Percentiles rank a stretch among this genome's conserved stretches.
phyloP scores from a whole-genome alignment of 2,329 filamentous ascomycete genomes.

The Bipolaris cookei region DNA sequence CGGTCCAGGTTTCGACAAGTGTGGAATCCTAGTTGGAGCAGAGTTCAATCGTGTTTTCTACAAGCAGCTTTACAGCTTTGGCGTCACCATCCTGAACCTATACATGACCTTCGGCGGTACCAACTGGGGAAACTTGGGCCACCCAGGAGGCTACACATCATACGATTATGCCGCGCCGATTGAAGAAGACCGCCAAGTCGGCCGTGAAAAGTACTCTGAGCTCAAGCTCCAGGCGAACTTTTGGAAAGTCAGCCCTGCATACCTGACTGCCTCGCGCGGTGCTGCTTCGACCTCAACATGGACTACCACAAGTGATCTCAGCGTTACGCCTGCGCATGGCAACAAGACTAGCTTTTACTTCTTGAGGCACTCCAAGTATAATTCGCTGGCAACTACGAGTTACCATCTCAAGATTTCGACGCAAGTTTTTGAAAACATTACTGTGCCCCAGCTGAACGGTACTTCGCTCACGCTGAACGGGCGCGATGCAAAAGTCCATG shows the following conservation, averaged over 20 bases:
- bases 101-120: slow-evolving; percentile 84
- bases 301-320: slow-evolving; percentile 56
- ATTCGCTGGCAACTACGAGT: slow-evolving; percentile 60
- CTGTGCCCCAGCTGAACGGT: slow-evolving; percentile 65
- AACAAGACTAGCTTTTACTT: slow-evolving; percentile 69
- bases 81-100: slow-evolving; percentile 71
- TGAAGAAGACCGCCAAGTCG: slow-evolving; percentile 70
- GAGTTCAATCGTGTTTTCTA: slow-evolving; percentile 81
- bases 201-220: slow-evolving; percentile 79
- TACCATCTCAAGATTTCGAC: slow-evolving; percentile 71
- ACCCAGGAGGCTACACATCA: slow-evolving; percentile 64
- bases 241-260: slow-evolving; percentile 72
- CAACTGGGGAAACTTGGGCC: slow-evolving; percentile 75
- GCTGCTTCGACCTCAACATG: slow-evolving; percentile 38
- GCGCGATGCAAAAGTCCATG: slow-evolving; percentile 70
- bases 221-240: slow-evolving; percentile 79
- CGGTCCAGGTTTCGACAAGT: slow-evolving; percentile 71
- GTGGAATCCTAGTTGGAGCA: slow-evolving; percentile 69
- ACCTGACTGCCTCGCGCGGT: slow-evolving; percentile 60
- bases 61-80: slow-evolving; percentile 74
- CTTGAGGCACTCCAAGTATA: slow-evolving; percentile 68
- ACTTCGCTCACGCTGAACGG: slow-evolving; percentile 63
- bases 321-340: slow-evolving; percentile 67
- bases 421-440: slow-evolving; percentile 60
- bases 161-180: slow-evolving; percentile 70